phyloP scores from a whole-genome alignment of 2,329 filamentous ascomycete species.

The Arthrobotrys conoides region DNA sequence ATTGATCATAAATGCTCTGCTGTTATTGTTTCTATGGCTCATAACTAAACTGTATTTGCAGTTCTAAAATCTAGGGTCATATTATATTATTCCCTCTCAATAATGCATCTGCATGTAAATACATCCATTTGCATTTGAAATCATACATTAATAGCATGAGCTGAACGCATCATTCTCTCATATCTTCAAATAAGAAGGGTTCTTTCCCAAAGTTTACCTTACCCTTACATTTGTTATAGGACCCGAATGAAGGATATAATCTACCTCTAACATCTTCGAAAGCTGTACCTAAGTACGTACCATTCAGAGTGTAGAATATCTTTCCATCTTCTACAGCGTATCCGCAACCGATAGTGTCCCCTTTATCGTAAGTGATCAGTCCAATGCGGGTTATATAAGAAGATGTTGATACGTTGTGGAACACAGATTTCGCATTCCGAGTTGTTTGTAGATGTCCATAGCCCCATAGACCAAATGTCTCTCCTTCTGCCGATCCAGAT shows the following conservation, averaged over 20 bases:
- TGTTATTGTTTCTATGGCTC: conserved; percentile 35
- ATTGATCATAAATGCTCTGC: conserved; percentile 39
- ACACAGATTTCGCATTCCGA: conserved; percentile 14
- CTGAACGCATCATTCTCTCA: conserved; percentile 15
- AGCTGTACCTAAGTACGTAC: conserved; percentile 45
- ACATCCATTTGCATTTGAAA: neutral
- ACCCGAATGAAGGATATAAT: conserved; percentile 38
- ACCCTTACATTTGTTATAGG: conserved; percentile 34
- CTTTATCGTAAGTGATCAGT: conserved; percentile 13
- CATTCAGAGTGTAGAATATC: conserved; percentile 55
- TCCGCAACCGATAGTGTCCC: conserved; percentile 44
- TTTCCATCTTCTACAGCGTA: conserved; percentile 40
- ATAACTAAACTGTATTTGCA: neutral
- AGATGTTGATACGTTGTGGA: neutral
- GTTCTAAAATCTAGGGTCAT: neutral
- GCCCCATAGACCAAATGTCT: conserved; percentile 37
- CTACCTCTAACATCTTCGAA: conserved; percentile 43
- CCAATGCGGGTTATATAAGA: conserved; percentile 30
- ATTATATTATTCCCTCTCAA: no score
- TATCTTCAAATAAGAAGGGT: conserved; percentile 54
- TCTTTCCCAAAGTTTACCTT: conserved; percentile 45
- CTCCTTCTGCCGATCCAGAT: conserved; percentile 10
- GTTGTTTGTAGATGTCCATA: conserved; percentile 10
- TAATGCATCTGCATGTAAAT: conserved; percentile 1
- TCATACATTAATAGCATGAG: neutral